These are phyloP conservation scores for Durusdinium trenchii DNA, from an alignment of 73 alveolate genomes.

Conservation along the genomic window DNA sequence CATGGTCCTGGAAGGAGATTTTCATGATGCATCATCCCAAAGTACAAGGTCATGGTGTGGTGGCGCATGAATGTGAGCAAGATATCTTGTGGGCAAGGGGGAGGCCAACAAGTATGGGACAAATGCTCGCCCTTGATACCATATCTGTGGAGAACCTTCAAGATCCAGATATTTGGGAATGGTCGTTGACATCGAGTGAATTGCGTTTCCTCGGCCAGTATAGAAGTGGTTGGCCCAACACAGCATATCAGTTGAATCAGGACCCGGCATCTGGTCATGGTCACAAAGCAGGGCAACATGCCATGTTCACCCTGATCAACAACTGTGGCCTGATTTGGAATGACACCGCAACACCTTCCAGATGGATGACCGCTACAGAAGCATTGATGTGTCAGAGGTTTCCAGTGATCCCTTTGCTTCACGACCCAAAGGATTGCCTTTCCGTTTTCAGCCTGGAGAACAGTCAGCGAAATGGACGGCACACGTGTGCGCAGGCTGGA, in stretches of 20 bases:
- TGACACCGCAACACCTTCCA: not conserved
- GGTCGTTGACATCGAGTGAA: not conserved
- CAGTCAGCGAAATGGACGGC: conserved; percentile 19
- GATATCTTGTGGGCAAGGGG: conserved; percentile 14
- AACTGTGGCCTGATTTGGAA: conserved; percentile 7
- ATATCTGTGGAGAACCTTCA: not conserved
- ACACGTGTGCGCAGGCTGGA: not conserved
- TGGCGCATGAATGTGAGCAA: not conserved
- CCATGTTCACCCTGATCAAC: not conserved
- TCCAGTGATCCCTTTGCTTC: not conserved
- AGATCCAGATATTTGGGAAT: not conserved
- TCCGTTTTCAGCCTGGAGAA: not conserved
- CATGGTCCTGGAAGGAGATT: not conserved
- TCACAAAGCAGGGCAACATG: not conserved
- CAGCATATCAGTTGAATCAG: conserved; percentile 6
- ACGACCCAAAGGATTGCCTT: not conserved
- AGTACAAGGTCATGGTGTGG: not conserved
- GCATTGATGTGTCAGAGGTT: not conserved
- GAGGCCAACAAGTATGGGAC: not conserved
- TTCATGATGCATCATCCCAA: not conserved
- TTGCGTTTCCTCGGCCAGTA: not conserved
- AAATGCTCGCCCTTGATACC: not conserved
- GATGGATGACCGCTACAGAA: conserved; percentile 8
- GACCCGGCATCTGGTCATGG: conserved; percentile 5
- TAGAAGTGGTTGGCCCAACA: not conserved